These are phyloP conservation scores for Populus hybrid DNA, from an alignment of 441 rosid species.

Conservation along the genomic window DNA sequence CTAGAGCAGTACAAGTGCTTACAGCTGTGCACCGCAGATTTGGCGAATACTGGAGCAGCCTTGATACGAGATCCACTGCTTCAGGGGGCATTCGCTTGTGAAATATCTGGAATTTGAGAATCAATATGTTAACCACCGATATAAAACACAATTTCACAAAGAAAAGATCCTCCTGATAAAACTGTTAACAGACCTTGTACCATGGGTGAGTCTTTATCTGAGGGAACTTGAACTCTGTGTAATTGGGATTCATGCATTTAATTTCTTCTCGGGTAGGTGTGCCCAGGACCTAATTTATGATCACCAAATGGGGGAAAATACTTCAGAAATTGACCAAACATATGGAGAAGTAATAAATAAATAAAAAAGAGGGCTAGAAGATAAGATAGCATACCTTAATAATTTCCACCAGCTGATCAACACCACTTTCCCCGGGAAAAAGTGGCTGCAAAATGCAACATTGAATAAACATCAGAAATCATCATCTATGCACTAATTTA, in stretches of 20 bases:
- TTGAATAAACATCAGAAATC: slow-evolving; percentile 1
- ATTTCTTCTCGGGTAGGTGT: slow-evolving; percentile 91
- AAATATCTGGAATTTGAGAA: slow-evolving; percentile 47
- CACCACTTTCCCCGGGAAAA: slow-evolving; percentile 94
- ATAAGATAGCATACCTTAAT: slow-evolving; percentile 51
- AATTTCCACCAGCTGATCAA: slow-evolving; percentile 88
- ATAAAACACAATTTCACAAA: not conserved
- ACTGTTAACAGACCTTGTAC: slow-evolving; percentile 64
- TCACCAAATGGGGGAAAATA: not conserved
- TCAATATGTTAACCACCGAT: slow-evolving; percentile 17
- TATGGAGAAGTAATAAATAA: slow-evolving; percentile 4
- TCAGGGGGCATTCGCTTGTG: slow-evolving; percentile 61
- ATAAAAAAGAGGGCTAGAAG: not conserved
- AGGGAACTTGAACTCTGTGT: slow-evolving; percentile 87
- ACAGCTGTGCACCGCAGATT: slow-evolving; percentile 75
- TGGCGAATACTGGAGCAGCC: slow-evolving; percentile 89
- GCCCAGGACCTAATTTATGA: slow-evolving; percentile 53
- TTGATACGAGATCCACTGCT: slow-evolving; percentile 77
- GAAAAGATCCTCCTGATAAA: not conserved
- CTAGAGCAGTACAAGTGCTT: slow-evolving; percentile 23
- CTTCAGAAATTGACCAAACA: slow-evolving; percentile 4
- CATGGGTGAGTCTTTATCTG: slow-evolving; percentile 91
- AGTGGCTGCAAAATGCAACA: slow-evolving; percentile 57
- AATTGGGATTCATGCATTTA: slow-evolving; percentile 88
- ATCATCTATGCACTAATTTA: not conserved